A percentile compares a stretch with the other conserved stretches of the same genome.
Evolutionary conservation across 768 basidiomycete genomes (phyloP).

Genomic region (Termitomyces eurrhizus): DNA sequence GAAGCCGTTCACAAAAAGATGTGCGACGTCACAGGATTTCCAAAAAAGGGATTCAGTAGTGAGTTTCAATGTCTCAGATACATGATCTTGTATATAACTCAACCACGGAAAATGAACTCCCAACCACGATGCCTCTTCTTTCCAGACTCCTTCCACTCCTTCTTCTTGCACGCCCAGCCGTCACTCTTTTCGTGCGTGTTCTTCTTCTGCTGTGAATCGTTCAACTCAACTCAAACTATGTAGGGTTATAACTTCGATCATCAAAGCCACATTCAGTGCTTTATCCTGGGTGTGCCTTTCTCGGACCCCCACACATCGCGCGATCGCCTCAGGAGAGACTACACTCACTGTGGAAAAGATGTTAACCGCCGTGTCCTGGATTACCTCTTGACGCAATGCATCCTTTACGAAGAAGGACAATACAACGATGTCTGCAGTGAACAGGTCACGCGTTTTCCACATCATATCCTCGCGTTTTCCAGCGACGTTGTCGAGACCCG

Average conservation of each 20-base stretch:
- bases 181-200: conserved; percentile 5
- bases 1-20: conserved; percentile 2
- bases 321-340: conserved; percentile 10
- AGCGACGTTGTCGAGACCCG: conserved; percentile 4
- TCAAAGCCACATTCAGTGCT: conserved; percentile 8
- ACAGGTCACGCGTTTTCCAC: conserved; percentile 8
- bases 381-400: conserved; percentile 14
- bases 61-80: conserved; percentile 9
- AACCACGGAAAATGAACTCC: neutral
- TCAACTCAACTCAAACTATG: neutral
- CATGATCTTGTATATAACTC: conserved; percentile 4
- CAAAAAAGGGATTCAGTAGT: neutral
- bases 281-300: conserved; percentile 12
- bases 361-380: conserved; percentile 15
- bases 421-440: conserved; percentile 10
- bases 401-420: conserved; percentile 8
- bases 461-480: conserved; percentile 14
- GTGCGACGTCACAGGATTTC: neutral
- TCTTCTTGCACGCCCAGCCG: conserved; percentile 8
- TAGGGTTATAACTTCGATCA: conserved; percentile 9
- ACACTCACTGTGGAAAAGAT: conserved; percentile 10
- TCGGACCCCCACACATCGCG: conserved; percentile 9
- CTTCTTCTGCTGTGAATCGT: neutral
- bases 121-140: conserved; percentile 4
- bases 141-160: conserved; percentile 10